Conservation (phyloP, 2,329 filamentous ascomycete genomes). For the Ascochyta rabiei region DNA sequence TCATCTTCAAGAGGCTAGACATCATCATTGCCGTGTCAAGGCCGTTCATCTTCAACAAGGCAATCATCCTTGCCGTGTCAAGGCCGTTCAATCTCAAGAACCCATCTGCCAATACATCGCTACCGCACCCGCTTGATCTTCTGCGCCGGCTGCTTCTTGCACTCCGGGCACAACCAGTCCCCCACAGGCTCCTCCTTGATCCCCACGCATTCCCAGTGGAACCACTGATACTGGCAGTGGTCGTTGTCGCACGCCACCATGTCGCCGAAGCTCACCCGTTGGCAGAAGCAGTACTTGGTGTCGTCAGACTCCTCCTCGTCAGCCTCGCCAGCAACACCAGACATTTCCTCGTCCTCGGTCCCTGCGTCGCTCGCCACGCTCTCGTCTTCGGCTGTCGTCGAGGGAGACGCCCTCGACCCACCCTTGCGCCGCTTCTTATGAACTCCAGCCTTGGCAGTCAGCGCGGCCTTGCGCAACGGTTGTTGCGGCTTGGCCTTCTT, state of each 20-base stretch:
- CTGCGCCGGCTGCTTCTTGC: conserved; percentile 46
- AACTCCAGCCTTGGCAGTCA: conserved; percentile 43
- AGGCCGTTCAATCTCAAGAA: too few species aligned
- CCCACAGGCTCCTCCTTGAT: conserved; percentile 57
- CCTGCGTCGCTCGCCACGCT: conserved; percentile 56
- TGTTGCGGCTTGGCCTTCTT: conserved; percentile 64
- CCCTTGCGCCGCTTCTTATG: conserved; percentile 48
- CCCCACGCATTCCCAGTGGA: conserved; percentile 73
- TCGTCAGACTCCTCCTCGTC: conserved; percentile 75
- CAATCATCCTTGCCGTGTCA: background rate
- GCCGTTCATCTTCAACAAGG: conserved; percentile 9
- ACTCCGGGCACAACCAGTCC: conserved; percentile 58
- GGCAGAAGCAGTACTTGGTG: conserved; percentile 79
- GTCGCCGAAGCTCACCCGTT: conserved; percentile 82
- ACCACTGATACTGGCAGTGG: conserved; percentile 82
- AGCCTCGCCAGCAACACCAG: conserved; percentile 48
- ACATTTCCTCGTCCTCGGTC: conserved; percentile 59
- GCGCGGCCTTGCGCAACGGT: conserved; percentile 45
- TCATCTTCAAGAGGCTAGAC: conserved; percentile 13
- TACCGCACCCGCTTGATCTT: conserved; percentile 51
- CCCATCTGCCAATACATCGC: conserved; percentile 4
- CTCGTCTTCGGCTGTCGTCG: conserved; percentile 58
- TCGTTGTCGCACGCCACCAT: conserved; percentile 91
- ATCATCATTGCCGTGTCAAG: background rate
- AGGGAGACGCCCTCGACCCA: conserved; percentile 48